Evolutionary conservation across 345 rosid genomes (phyloP).

Genomic region (Lepidium aucheri): DNA sequence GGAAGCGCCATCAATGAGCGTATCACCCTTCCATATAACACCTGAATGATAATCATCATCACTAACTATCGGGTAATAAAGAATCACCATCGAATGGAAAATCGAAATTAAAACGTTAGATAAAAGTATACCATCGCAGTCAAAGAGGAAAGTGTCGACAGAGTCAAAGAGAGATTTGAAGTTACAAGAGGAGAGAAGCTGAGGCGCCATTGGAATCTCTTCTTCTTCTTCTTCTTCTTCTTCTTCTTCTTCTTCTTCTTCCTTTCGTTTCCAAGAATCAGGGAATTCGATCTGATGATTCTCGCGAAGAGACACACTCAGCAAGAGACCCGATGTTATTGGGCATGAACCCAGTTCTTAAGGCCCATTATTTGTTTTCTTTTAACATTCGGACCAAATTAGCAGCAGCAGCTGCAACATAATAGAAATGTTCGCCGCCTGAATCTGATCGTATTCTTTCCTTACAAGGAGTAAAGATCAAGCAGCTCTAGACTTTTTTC

Average conservation of each 20-base stretch:
- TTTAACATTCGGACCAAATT: too few relatives aligned
- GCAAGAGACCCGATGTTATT: not conserved
- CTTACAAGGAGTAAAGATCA: too few relatives aligned
- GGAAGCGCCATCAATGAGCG: slow-evolving; percentile 65
- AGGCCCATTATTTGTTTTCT: not conserved
- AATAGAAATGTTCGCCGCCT: too few relatives aligned
- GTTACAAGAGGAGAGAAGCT: slow-evolving; percentile 37
- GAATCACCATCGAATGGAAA: not conserved
- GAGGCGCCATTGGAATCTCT: slow-evolving; percentile 25
- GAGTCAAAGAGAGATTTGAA: slow-evolving; percentile 41
- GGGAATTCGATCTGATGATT: not conserved
- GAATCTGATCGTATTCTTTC: too few relatives aligned
- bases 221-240: not conserved
- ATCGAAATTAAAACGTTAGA: not conserved
- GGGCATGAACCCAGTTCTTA: not conserved
- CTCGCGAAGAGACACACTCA: too few relatives aligned
- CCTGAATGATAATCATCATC: slow-evolving; percentile 32
- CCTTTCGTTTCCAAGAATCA: not conserved
- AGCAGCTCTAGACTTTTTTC: too few relatives aligned
- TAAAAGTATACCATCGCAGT: slow-evolving; percentile 49
- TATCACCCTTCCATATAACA: slow-evolving; percentile 93
- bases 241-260: not conserved
- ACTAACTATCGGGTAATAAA: not conserved
- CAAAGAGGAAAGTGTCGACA: slow-evolving; percentile 63
- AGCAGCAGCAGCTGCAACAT: too few relatives aligned